A percentile compares a stretch with the other conserved stretches of the same genome.
Conservation (phyloP, 345 rosid genomes). For the Reutealis trisperma region DNA sequence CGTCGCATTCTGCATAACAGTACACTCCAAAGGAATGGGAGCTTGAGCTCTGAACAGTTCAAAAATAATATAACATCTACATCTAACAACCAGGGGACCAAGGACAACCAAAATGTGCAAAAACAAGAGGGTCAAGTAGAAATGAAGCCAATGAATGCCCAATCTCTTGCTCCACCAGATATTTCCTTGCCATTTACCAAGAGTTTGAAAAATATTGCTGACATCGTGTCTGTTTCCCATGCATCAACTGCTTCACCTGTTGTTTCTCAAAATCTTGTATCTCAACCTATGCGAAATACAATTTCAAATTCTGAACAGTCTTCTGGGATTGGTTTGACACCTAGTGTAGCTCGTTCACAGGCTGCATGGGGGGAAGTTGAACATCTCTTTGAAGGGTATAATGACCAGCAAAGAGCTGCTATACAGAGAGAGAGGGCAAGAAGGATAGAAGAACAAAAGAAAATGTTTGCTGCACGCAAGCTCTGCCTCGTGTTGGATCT, state of each 20-base stretch:
- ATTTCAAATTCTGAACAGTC: slow-evolving; percentile 37
- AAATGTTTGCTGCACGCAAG: slow-evolving; percentile 84
- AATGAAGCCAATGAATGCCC: slow-evolving; percentile 37
- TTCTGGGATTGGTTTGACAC: slow-evolving; percentile 34
- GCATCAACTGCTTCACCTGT: slow-evolving; percentile 38
- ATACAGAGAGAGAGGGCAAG: slow-evolving; percentile 90
- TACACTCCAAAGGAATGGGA: slow-evolving; percentile 54
- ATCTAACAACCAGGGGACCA: slow-evolving; percentile 31
- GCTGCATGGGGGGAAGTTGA: slow-evolving; percentile 88
- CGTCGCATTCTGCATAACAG: slow-evolving; percentile 79
- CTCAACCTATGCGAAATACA: slow-evolving; percentile 43
- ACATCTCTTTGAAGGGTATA: slow-evolving; percentile 85
- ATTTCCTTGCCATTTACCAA: slow-evolving; percentile 65
- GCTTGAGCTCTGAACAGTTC: slow-evolving; percentile 49
- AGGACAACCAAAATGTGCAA: slow-evolving; percentile 35
- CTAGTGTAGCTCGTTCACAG: slow-evolving; percentile 47
- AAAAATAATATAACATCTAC: slow-evolving; percentile 42
- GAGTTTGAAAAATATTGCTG: slow-evolving; percentile 63
- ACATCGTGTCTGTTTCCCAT: slow-evolving; percentile 60
- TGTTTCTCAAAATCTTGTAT: slow-evolving; percentile 38
- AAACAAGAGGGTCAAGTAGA: slow-evolving; percentile 44
- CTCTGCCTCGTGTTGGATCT: slow-evolving; percentile 96
- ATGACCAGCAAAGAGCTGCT: slow-evolving; percentile 84
- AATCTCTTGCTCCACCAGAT: slow-evolving; percentile 49
- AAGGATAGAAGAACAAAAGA: slow-evolving; percentile 93